Base-by-base conservation (phyloP, 768 basidiomycete genomes). In the Amanita molliuscula region DNA sequence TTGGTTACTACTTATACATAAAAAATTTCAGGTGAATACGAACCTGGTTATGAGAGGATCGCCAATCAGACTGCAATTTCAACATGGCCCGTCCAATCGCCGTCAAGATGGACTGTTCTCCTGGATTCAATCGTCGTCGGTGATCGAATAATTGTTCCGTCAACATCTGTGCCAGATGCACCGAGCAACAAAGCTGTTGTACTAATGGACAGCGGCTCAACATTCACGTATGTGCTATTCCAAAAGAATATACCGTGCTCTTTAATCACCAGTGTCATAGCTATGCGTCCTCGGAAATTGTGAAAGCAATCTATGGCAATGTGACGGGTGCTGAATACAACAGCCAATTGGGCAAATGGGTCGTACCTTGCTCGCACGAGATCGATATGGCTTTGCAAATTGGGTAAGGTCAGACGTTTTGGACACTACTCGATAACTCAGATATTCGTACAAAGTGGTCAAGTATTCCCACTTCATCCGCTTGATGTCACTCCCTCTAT, bases 321-420 rank as follows among this genome's bases (percentile, higher is more conserved):
- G 63, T 88, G 40, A 48, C 73, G n/a, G 88, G 84, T 33, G 87
- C 89, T 10, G 55, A 62, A 5, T 86, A 71, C 56, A 73, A 80
- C 58, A 20, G 72, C 8, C 50, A 55, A 23, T 60, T 74, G 10
- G 78, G 77, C 6, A 76, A 80, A 59, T 92, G 88, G 88, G 52
- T 63, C 13, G 76, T 91, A 15, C 90, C 90, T 21, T 92, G 89
- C 60, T 65, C 73, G 47, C 67, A 69, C 36, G 88, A 91, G 62
- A 75, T 92, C 44, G 79, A 89, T 54, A 76, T 90, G 63, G 86
- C 88, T 0, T 65, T 92, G 40, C 87, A 88, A 63, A 76, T 92
- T 50, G 78, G 71, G 88, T 90, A 56, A 54, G 78, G 68, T 28
- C 20, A 41, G 13, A 26, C n/a, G 8, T 21, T 11, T 13, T 31